These are phyloP conservation scores for Nakaseomyces kungkrabaensis DNA, from an alignment of 1,139 yeast genomes.

Conservation along the genomic window DNA sequence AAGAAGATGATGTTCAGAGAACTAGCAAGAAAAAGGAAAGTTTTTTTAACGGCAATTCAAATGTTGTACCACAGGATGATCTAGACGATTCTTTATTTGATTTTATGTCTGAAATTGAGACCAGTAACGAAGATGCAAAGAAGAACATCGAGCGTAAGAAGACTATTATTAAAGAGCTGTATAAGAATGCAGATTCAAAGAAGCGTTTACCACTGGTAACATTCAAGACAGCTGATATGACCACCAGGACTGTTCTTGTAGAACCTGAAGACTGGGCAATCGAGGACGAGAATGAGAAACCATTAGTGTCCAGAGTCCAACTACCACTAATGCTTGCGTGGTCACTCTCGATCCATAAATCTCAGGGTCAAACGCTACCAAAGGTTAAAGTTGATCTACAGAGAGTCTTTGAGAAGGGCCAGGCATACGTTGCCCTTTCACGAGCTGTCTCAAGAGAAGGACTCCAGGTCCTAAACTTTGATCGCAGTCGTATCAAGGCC, in stretches of 20 bases:
- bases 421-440: conserved; percentile 87
- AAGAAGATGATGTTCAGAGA: conserved; percentile 16
- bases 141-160: conserved; percentile 33
- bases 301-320: conserved; percentile 51
- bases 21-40: conserved; percentile 18
- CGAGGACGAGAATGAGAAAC: conserved; percentile 47
- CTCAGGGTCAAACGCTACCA: conserved; percentile 90
- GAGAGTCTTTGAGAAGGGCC: conserved; percentile 81
- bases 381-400: conserved; percentile 72
- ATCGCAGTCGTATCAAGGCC: conserved; percentile 45
- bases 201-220: conserved; percentile 62
- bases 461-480: conserved; percentile 65
- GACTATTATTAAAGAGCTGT: conserved; percentile 31
- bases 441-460: conserved; percentile 77
- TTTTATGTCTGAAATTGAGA: conserved; percentile 35
- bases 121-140: conserved; percentile 25
- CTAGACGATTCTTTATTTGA: conserved; percentile 40
- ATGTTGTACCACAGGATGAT: conserved; percentile 11
- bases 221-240: conserved; percentile 60
- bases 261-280: conserved; percentile 67
- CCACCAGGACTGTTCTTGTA: conserved; percentile 61
- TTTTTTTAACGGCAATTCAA: conserved; percentile 12
- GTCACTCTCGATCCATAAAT: conserved; percentile 91
- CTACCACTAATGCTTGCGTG: conserved; percentile 85
- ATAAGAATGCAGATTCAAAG: conserved; percentile 30